Conservation (phyloP, 345 rosid genomes). For the Laguncularia racemosa region DNA sequence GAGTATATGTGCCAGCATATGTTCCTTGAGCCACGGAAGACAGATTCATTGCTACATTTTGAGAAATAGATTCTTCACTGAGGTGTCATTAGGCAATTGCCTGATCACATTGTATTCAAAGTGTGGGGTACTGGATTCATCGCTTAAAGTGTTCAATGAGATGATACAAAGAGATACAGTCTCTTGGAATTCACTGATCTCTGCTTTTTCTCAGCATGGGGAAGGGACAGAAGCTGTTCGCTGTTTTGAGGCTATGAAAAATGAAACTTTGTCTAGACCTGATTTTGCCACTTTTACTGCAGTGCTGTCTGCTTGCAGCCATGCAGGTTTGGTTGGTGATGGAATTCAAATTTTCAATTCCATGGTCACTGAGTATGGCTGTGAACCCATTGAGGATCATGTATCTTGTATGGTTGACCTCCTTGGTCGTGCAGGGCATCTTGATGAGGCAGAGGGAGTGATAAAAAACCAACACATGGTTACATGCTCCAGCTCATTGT, state of each 20-base stretch:
- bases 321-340: conserved; percentile 51
- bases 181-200: conserved; percentile 70
- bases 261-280: conserved; percentile 25
- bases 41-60: conserved; percentile 49
- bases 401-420: conserved; percentile 69
- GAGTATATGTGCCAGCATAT: conserved; percentile 42
- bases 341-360: conserved; percentile 44
- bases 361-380: conserved; percentile 36
- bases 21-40: conserved; percentile 44
- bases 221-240: conserved; percentile 50
- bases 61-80: conserved; percentile 25
- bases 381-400: conserved; percentile 48
- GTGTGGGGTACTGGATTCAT: conserved; percentile 48
- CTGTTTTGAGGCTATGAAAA: conserved; percentile 38
- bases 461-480: conserved; percentile 24
- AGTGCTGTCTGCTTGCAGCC: conserved; percentile 75
- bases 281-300: conserved; percentile 60
- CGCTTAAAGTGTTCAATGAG: conserved; percentile 38
- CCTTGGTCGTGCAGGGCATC: conserved; percentile 67
- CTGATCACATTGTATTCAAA: conserved; percentile 60
- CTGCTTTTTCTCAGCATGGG: conserved; percentile 68
- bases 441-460: conserved; percentile 52
- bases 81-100: conserved; percentile 48
- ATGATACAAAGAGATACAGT: conserved; percentile 46
- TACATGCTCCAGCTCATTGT: conserved; percentile 32